A percentile compares a stretch with the other conserved stretches of the same genome.
Evolutionary conservation across 768 basidiomycete species (phyloP).

Genomic region (Leucocoprinus birnbaumii): DNA sequence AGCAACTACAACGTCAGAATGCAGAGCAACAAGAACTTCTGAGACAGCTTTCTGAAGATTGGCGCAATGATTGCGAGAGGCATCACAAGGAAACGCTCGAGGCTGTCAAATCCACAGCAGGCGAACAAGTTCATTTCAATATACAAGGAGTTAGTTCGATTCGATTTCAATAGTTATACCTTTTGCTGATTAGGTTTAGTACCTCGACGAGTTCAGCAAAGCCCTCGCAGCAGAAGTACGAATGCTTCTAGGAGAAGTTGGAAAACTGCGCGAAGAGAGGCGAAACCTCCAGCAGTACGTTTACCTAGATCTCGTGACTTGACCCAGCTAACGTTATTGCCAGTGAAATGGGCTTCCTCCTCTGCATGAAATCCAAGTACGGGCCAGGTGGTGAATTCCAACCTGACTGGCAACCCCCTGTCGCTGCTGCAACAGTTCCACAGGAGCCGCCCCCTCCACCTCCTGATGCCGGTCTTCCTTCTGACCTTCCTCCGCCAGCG

Average conservation of each 20-base stretch:
- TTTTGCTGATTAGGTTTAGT: slow-evolving; percentile 37
- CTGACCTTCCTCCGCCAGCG: slow-evolving; percentile 15
- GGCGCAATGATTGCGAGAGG: slow-evolving; percentile 61
- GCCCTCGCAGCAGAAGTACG: slow-evolving; percentile 81
- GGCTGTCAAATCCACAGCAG: slow-evolving; percentile 67
- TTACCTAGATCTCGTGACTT: background rate
- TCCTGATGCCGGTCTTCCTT: slow-evolving; percentile 28
- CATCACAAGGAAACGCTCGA: slow-evolving; percentile 68
- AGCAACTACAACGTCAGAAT: slow-evolving; percentile 58
- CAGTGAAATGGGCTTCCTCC: slow-evolving; percentile 74
- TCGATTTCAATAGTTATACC: background rate
- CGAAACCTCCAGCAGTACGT: slow-evolving; percentile 77
- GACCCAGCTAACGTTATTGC: background rate
- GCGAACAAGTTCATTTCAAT: slow-evolving; percentile 79
- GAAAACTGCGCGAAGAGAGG: slow-evolving; percentile 77
- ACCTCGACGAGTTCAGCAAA: slow-evolving; percentile 86
- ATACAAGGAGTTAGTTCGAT: slow-evolving; percentile 67
- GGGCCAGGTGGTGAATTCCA: slow-evolving; percentile 86
- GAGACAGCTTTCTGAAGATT: slow-evolving; percentile 53
- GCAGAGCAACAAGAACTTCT: slow-evolving; percentile 57
- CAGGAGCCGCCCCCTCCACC: slow-evolving; percentile 34
- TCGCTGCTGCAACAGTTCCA: slow-evolving; percentile 34
- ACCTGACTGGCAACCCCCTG: slow-evolving; percentile 62
- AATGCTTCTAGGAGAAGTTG: slow-evolving; percentile 80
- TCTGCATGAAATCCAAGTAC: slow-evolving; percentile 71